Evolutionary conservation across 495 filamentous ascomycete species (phyloP).

Genomic region (Aspergillus affinis): DNA sequence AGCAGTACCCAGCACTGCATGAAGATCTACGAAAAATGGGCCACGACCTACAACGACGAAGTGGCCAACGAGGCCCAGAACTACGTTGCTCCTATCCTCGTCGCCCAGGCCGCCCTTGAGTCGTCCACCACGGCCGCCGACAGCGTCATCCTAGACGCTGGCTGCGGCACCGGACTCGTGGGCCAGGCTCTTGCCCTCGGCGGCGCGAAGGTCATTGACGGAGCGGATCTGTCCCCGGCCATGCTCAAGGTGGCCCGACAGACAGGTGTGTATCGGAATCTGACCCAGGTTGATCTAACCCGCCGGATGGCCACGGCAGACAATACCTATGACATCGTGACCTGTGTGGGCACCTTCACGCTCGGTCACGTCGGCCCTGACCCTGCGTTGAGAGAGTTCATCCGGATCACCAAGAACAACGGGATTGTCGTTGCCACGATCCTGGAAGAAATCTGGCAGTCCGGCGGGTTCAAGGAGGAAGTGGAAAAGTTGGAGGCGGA

Average conservation of each 20-base stretch:
- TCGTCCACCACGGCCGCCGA: constrained; percentile 18
- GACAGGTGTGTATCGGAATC: constrained; percentile 41
- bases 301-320: constrained; percentile 29
- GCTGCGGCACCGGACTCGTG: constrained; percentile 48
- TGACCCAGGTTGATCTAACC: constrained; percentile 39
- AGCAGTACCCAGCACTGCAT: constrained; percentile 31
- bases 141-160: constrained; percentile 43
- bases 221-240: constrained; percentile 39
- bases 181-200: constrained; percentile 37
- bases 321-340: constrained; percentile 42
- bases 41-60: constrained; percentile 43
- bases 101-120: constrained; percentile 32
- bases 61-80: constrained; percentile 36
- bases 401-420: constrained; percentile 35
- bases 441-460: constrained; percentile 39
- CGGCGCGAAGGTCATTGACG: constrained; percentile 37
- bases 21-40: constrained; percentile 48
- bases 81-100: constrained; percentile 41
- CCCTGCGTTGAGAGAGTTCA: constrained; percentile 41
- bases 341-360: constrained; percentile 49
- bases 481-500: constrained; percentile 33
- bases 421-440: constrained; percentile 47
- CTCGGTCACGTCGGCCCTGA: constrained; percentile 47
- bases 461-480: constrained; percentile 39
- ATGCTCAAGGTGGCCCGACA: constrained; percentile 45